phyloP scores from a whole-genome alignment of 2,329 filamentous ascomycete genomes.

The Talaromyces rugulosus region DNA sequence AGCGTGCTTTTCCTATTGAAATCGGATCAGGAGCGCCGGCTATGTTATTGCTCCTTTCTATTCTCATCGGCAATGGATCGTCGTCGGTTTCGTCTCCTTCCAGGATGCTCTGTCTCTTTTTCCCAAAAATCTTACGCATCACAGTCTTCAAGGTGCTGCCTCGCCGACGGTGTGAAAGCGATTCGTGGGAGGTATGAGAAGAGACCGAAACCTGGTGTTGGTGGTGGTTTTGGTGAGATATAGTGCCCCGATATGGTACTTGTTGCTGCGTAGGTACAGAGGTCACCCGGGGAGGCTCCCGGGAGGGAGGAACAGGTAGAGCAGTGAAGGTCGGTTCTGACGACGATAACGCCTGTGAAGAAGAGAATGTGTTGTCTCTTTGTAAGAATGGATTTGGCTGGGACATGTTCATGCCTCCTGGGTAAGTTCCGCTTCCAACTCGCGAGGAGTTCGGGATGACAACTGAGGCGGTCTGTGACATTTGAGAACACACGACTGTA shows the following conservation, averaged over 20 bases:
- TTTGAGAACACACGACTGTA: background rate
- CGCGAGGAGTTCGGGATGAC: background rate
- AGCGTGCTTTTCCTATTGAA: slow-evolving; percentile 21
- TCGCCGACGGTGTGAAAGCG: slow-evolving; percentile 33
- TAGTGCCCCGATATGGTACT: slow-evolving; percentile 5
- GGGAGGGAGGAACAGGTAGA: slow-evolving; percentile 7
- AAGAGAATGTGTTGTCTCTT: slow-evolving; percentile 14
- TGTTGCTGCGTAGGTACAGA: slow-evolving; percentile 6
- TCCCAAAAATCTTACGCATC: slow-evolving; percentile 43
- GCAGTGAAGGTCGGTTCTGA: slow-evolving; percentile 14
- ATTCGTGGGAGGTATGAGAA: slow-evolving; percentile 18
- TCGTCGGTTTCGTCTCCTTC: slow-evolving; percentile 24
- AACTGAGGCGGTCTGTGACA: background rate
- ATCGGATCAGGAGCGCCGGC: slow-evolving; percentile 13
- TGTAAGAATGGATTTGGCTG: slow-evolving; percentile 17
- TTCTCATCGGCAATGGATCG: background rate
- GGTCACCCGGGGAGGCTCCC: slow-evolving; percentile 8
- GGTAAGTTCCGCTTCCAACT: slow-evolving; percentile 13
- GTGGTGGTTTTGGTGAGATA: slow-evolving; percentile 20
- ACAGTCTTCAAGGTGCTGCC: slow-evolving; percentile 40
- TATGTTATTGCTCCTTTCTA: background rate
- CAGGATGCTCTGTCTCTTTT: slow-evolving; percentile 31
- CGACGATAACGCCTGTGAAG: slow-evolving; percentile 7
- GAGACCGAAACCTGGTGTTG: slow-evolving; percentile 21
- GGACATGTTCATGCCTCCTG: slow-evolving; percentile 29